Evolutionary conservation across 768 basidiomycete species (phyloP).

Genomic region (Xerocomellus chrysenteron): DNA sequence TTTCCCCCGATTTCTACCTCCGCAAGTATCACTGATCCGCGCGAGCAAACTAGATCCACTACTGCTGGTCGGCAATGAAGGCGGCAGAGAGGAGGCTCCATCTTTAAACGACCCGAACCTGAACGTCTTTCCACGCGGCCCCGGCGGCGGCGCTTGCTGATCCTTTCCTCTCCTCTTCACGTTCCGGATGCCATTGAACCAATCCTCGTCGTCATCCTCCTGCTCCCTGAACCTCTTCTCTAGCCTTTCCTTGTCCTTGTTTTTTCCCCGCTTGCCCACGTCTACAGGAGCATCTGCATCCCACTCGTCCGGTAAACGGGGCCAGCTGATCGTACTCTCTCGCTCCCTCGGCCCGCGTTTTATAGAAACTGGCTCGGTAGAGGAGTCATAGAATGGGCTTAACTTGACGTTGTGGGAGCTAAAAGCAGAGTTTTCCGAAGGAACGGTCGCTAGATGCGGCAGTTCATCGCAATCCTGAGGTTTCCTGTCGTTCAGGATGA

Average conservation of each 20-base stretch:
- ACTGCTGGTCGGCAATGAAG: conserved; percentile 20
- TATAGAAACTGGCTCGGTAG: conserved; percentile 31
- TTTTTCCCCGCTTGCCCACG: conserved; percentile 65
- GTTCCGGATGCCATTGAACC: conserved; percentile 53
- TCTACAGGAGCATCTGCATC: conserved; percentile 49
- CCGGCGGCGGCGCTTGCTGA: conserved; percentile 8
- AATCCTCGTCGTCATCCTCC: conserved; percentile 63
- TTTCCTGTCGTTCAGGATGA: not conserved
- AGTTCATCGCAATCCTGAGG: conserved; percentile 61
- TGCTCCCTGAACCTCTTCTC: conserved; percentile 48
- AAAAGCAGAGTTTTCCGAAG: conserved; percentile 65
- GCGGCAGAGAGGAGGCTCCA: conserved; percentile 18
- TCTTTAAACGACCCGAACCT: conserved; percentile 38
- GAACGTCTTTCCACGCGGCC: conserved; percentile 32
- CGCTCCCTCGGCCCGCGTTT: conserved; percentile 41
- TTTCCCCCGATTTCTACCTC: conserved; percentile 4
- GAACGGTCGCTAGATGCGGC: conserved; percentile 39
- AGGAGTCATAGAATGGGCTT: conserved; percentile 64
- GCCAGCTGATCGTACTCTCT: conserved; percentile 24
- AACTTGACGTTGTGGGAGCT: conserved; percentile 55
- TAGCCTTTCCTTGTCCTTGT: conserved; percentile 57
- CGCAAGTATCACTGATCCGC: conserved; percentile 25
- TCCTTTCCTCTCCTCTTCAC: conserved; percentile 27
- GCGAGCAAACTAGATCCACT: conserved; percentile 34
- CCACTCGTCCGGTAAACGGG: conserved; percentile 42